Evolutionary conservation across 345 rosid genomes (phyloP).

Genomic region (Lumnitzera littorea): DNA sequence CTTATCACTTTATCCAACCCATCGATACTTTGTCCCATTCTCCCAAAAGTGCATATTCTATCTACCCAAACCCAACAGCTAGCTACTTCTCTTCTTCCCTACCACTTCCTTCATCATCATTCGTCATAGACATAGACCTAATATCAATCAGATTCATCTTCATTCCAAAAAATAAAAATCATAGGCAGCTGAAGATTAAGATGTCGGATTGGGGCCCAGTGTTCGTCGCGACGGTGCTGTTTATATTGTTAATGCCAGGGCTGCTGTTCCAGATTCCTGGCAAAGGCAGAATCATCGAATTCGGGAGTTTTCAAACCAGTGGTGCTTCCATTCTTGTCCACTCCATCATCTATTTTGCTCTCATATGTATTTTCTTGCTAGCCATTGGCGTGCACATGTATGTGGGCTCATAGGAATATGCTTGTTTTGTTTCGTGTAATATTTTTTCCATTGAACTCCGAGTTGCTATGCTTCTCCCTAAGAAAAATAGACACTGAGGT

Average conservation of each 20-base stretch:
- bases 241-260: slow-evolving; percentile 78
- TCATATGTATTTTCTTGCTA: slow-evolving; percentile 78
- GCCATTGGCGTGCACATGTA: slow-evolving; percentile 79
- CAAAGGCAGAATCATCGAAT: slow-evolving; percentile 40
- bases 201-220: slow-evolving; percentile 98
- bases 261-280: slow-evolving; percentile 81
- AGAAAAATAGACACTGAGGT: no score
- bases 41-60: no score
- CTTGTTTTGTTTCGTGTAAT: not conserved
- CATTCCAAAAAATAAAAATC: not conserved
- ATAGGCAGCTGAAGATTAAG: not conserved
- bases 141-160: no score
- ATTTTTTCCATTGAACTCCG: not conserved
- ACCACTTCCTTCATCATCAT: no score
- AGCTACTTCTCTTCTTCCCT: no score
- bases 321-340: slow-evolving; percentile 80
- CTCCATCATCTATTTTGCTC: slow-evolving; percentile 60
- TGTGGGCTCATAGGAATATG: slow-evolving; percentile 24
- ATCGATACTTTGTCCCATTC: no score
- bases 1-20: no score
- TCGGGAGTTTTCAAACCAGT: slow-evolving; percentile 85
- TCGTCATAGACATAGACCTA: no score
- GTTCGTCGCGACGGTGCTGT: slow-evolving; percentile 74
- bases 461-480: no score
- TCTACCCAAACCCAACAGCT: no score